Evolutionary conservation across 306 rosid species (phyloP), one percentile per base, ranked within the genome.

Genomic region (Morella rubra): DNA sequence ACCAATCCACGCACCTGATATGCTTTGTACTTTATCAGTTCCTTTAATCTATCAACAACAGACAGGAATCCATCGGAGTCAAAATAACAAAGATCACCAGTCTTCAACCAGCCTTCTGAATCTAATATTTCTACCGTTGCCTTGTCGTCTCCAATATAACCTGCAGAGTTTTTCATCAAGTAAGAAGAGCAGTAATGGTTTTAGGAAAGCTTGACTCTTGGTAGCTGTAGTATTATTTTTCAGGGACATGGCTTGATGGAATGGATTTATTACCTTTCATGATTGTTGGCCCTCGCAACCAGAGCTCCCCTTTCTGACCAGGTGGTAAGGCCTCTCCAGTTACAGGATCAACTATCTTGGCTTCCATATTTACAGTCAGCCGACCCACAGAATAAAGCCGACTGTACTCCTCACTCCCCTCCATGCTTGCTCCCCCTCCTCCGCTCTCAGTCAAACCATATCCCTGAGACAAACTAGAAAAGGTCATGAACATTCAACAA

Each of bases 21-120:
- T 42, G 83, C 98, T 79, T 92, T 95, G 87, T 92, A 95, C 79
- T 95, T 90, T 72, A 95, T 95, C 89, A 95, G 84, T 76, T 95
- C 98, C 85, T 95, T 95, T 37, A 95, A 79, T 55, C 97, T 86
- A 77, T 92, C 98, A n/a, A 95, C 93, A 15, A 95, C 84, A 80
- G 74, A 92, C 46, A 95, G 86, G 77, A 72, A 92, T 41, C 98
- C 97, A 58, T 88, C 86, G n/a, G 94, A 87, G 76, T 95, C 97
- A 79, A 95, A 95, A 80, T 85, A 89, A 77, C 97, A 95, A 68
- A 95, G 97, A 89, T 95, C 98, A 0, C 98, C 97, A 0, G 97
- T 92, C 86, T 90, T 95, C 22, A 92, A 77, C 98, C 98, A 95
- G 22, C 98, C 98, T 32, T 89, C 89, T 14, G 96, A 72, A 85